Evolutionary conservation across 495 filamentous ascomycete genomes (phyloP).

Genomic region (Lindgomyces ingoldianus): DNA sequence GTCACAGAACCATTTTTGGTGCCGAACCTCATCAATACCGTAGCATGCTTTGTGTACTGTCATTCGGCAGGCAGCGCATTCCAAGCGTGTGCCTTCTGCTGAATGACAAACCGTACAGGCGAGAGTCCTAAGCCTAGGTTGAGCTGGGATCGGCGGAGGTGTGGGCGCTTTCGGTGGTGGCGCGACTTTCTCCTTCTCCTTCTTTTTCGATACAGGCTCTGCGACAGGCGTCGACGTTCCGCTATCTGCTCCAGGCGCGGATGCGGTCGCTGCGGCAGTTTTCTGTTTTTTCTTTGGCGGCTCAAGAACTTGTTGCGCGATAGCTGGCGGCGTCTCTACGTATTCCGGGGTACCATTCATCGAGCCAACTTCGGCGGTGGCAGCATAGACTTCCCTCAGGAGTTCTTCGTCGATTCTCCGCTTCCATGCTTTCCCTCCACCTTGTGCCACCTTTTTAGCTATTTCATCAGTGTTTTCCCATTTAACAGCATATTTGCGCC

Average conservation of each 20-base stretch:
- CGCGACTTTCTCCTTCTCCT: slow-evolving; percentile 58
- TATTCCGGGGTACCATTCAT: slow-evolving; percentile 43
- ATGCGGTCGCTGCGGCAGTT: slow-evolving; percentile 34
- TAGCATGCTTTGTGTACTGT: slow-evolving; percentile 95
- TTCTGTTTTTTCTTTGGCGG: slow-evolving; percentile 65
- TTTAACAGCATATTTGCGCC: slow-evolving; percentile 92
- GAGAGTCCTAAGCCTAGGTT: slow-evolving; percentile 49
- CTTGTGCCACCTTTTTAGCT: slow-evolving; percentile 80
- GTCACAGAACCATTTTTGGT: slow-evolving; percentile 89
- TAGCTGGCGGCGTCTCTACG: slow-evolving; percentile 11
- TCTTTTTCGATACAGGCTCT: slow-evolving; percentile 55
- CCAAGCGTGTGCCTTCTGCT: slow-evolving; percentile 76
- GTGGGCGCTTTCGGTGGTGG: slow-evolving; percentile 45
- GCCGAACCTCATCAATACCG: slow-evolving; percentile 71
- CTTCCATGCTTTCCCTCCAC: slow-evolving; percentile 83
- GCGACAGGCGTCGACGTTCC: slow-evolving; percentile 51
- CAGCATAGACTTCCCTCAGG: slow-evolving; percentile 70
- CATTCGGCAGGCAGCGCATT: slow-evolving; percentile 71
- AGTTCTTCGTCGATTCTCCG: slow-evolving; percentile 89
- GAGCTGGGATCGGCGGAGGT: slow-evolving; percentile 43
- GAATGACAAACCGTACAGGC: slow-evolving; percentile 84
- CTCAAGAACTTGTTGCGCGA: slow-evolving; percentile 19
- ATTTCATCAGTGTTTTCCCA: slow-evolving; percentile 96
- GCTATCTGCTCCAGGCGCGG: slow-evolving; percentile 50
- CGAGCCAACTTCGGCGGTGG: slow-evolving; percentile 52